phyloP scores from a whole-genome alignment of 1,139 yeast genomes.

The Pichia sp. region DNA sequence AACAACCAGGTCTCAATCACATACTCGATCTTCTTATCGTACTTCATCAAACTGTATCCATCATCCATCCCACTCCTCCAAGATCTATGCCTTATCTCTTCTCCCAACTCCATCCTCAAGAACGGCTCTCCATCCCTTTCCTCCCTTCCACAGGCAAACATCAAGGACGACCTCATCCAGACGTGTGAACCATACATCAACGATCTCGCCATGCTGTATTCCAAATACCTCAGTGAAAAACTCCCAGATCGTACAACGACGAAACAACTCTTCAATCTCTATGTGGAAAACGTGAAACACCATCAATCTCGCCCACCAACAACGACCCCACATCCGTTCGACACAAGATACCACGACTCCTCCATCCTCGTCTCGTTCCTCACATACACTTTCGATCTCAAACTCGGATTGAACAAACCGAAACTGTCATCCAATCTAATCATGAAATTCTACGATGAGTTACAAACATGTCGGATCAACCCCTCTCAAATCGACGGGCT shows the following conservation, averaged over 20 bases:
- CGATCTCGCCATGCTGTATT: conserved; percentile 13
- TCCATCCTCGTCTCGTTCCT: conserved; percentile 22
- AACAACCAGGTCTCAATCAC: conserved; percentile 6
- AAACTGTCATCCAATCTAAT: conserved; percentile 6
- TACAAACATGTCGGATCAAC: neutral
- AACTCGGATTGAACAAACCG: conserved; percentile 8
- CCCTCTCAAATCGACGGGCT: neutral
- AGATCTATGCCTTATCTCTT: conserved; percentile 5
- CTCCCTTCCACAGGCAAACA: conserved; percentile 13
- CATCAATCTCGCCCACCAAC: neutral
- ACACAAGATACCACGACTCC: conserved; percentile 17
- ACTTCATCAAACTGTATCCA: conserved; percentile 15
- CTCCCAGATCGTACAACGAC: conserved; percentile 3
- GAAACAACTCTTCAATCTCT: conserved; percentile 8
- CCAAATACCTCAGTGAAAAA: conserved; percentile 9
- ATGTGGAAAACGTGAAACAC: neutral
- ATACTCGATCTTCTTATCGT: conserved; percentile 11
- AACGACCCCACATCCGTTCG: conserved; percentile 22
- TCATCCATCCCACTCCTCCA: conserved; percentile 7
- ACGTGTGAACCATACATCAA: conserved; percentile 9
- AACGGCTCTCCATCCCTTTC: neutral
- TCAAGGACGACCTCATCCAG: conserved; percentile 9
- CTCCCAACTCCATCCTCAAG: neutral
- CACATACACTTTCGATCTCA: conserved; percentile 10
- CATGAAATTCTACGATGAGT: conserved; percentile 7